A percentile compares a stretch with the other conserved stretches of the same genome.
Evolutionary conservation across 2,329 filamentous ascomycete genomes (phyloP).

Genomic region (Aspergillus sp.): DNA sequence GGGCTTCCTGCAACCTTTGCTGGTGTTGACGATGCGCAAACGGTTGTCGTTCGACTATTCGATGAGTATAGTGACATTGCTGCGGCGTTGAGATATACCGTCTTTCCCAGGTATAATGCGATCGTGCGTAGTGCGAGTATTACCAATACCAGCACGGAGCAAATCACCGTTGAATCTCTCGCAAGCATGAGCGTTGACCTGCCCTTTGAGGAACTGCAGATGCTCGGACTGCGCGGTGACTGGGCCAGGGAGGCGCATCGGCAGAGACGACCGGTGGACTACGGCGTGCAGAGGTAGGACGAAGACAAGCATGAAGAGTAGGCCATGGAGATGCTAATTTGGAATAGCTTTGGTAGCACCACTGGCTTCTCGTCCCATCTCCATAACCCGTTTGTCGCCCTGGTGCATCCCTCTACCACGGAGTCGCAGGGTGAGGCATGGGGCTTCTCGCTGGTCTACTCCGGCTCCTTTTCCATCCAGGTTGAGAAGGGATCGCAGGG

Average conservation of each 20-base stretch:
- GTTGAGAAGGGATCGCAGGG: constrained; percentile 64
- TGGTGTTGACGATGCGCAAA: constrained; percentile 55
- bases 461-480: constrained; percentile 62
- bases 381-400: constrained; percentile 64
- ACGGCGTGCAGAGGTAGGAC: constrained; percentile 55
- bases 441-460: constrained; percentile 66
- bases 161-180: constrained; percentile 56
- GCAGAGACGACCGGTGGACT: constrained; percentile 56
- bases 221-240: constrained; percentile 63
- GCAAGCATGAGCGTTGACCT: constrained; percentile 64
- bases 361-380: constrained; percentile 64
- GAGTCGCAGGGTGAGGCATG: constrained; percentile 62
- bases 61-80: constrained; percentile 60
- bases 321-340: too few species aligned
- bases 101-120: constrained; percentile 63
- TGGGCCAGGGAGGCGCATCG: constrained; percentile 61
- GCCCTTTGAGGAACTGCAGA: constrained; percentile 60
- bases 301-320: neutral
- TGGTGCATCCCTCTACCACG: constrained; percentile 58
- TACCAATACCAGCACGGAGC: constrained; percentile 56
- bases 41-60: constrained; percentile 57
- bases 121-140: constrained; percentile 62
- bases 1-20: constrained; percentile 63
- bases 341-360: constrained; percentile 57
- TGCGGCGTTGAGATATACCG: constrained; percentile 61